Evolutionary conservation across 352 stramenopile species (phyloP).

Genomic region (Phytophthora sojae): DNA sequence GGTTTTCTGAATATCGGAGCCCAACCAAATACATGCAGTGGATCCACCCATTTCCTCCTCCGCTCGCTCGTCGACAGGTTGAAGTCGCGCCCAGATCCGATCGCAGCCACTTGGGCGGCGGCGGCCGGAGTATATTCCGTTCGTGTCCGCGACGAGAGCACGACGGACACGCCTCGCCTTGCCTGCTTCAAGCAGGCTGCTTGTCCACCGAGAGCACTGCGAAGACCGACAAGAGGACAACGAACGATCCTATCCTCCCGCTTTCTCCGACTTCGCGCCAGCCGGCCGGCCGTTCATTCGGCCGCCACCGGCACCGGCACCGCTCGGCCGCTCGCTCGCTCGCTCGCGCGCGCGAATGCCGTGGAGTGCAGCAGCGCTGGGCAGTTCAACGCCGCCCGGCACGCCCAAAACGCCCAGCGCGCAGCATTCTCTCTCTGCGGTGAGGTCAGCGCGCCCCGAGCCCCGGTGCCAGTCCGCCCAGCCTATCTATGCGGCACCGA

Average conservation of each 20-base stretch:
- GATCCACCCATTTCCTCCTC: background rate
- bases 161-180: conserved; percentile 2
- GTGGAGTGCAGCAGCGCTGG: background rate
- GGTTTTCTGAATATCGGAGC: conserved; percentile 13
- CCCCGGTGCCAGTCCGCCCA: conserved; percentile 14
- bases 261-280: conserved; percentile 21
- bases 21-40: background rate
- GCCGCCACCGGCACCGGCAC: background rate
- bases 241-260: conserved; percentile 18
- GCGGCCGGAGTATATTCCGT: conserved; percentile 16
- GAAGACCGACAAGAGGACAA: conserved; percentile 31
- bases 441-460: conserved; percentile 31
- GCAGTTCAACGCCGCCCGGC: conserved; percentile 15
- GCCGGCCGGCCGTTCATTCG: background rate
- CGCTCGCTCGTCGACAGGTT: conserved; percentile 15
- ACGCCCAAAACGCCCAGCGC: conserved; percentile 8
- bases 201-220: conserved; percentile 10
- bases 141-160: conserved; percentile 20
- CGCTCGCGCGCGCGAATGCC: too few species aligned
- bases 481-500: conserved; percentile 12
- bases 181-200: background rate
- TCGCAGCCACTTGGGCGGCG: conserved; percentile 1
- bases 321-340: background rate
- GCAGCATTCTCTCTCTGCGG: conserved; percentile 21
- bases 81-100: conserved; percentile 6